These are phyloP conservation scores for Micractinium sp. DNA, from an alignment of 139 green algal genomes.

Conservation along the genomic window DNA sequence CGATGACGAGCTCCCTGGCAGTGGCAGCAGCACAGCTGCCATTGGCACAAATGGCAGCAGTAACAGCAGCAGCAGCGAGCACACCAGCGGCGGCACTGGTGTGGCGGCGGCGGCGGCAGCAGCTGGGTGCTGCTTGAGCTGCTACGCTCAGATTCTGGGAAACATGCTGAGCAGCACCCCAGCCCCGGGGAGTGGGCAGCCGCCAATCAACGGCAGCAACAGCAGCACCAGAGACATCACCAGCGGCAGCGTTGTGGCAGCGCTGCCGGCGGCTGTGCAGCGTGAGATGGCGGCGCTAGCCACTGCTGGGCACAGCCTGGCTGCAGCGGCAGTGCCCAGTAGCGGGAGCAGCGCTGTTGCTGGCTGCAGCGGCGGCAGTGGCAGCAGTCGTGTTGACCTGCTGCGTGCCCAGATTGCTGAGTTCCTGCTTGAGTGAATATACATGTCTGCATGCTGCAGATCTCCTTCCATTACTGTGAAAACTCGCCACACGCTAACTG, in stretches of 20 bases:
- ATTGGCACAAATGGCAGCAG: too few relatives aligned
- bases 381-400: neutral
- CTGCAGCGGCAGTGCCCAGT: neutral
- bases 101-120: neutral
- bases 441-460: too few relatives aligned
- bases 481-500: too few relatives aligned
- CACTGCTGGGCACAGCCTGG: neutral
- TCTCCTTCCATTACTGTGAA: too few relatives aligned
- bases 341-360: neutral
- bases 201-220: neutral
- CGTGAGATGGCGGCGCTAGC: neutral
- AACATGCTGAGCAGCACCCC: neutral
- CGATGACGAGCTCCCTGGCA: conserved; percentile 32
- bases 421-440: neutral
- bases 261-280: neutral
- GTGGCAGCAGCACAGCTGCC: neutral
- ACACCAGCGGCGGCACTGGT: conserved; percentile 24
- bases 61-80: neutral
- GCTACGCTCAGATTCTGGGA: conserved; percentile 23
- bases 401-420: conserved; percentile 30
- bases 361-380: neutral
- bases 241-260: neutral
- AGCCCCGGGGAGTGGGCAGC: too few relatives aligned
- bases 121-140: conserved; percentile 30
- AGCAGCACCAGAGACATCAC: neutral